phyloP scores from a whole-genome alignment of 208 protist species.

The Leishmania lainsoni region DNA sequence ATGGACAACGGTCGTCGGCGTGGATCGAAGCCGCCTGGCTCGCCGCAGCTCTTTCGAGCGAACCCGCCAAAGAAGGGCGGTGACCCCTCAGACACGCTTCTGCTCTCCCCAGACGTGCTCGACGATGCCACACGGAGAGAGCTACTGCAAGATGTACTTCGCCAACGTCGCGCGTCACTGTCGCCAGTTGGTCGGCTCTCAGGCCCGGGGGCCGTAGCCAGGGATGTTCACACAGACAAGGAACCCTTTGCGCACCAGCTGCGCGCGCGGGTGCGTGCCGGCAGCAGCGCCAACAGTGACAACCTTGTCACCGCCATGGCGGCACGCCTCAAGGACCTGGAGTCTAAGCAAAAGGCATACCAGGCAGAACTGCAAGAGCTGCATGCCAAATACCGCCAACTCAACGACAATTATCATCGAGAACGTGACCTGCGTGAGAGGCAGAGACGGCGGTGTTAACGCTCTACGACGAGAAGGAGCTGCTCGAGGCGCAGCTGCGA shows the following conservation, averaged over 20 bases:
- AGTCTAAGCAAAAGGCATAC: constrained; percentile 71
- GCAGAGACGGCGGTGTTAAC: constrained; percentile 63
- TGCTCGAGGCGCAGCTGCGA: constrained; percentile 54
- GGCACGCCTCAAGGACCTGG: constrained; percentile 62
- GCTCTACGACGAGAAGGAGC: constrained; percentile 77
- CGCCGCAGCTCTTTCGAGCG: constrained; percentile 60
- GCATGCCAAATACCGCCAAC: constrained; percentile 48
- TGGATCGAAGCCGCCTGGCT: constrained; percentile 14
- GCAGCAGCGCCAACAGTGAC: constrained; percentile 36
- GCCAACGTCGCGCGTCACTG: constrained; percentile 21
- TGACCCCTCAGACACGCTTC: constrained; percentile 24
- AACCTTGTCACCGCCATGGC: constrained; percentile 79
- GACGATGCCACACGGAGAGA: constrained; percentile 79
- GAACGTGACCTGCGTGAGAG: constrained; percentile 61
- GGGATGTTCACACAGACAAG: constrained; percentile 12
- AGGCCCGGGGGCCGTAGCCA: background rate
- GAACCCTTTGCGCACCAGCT: constrained; percentile 53
- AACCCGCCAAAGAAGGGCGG: constrained; percentile 16
- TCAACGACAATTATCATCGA: constrained; percentile 59
- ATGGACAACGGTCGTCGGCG: constrained; percentile 23
- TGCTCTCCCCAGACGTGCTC: constrained; percentile 78
- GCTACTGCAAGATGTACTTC: constrained; percentile 67
- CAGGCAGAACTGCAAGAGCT: constrained; percentile 79
- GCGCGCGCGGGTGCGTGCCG: constrained; percentile 42
- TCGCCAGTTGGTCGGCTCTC: constrained; percentile 1